A percentile compares a stretch with the other conserved stretches of the same genome.
phyloP scores from a whole-genome alignment of 2,329 filamentous ascomycete genomes.

The Aspergillus carbonarius region DNA sequence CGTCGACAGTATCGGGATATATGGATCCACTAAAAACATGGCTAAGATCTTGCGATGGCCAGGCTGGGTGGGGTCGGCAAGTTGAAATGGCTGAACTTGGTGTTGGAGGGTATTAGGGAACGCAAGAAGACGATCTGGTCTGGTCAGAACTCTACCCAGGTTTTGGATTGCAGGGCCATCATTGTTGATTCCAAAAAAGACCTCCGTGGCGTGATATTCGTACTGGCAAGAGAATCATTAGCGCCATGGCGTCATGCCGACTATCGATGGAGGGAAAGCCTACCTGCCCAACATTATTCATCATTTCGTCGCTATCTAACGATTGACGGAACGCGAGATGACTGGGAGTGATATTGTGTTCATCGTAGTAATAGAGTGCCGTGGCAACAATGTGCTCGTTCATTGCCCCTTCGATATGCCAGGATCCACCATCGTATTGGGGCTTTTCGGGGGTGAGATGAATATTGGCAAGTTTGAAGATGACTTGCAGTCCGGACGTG shows the following conservation, averaged over 20 bases:
- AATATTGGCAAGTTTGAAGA: slow-evolving; percentile 64
- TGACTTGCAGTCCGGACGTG: slow-evolving; percentile 41
- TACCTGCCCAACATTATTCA: neutral
- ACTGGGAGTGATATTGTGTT: slow-evolving; percentile 56
- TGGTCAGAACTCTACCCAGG: slow-evolving; percentile 9
- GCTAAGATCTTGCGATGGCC: slow-evolving; percentile 59
- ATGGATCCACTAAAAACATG: slow-evolving; percentile 60
- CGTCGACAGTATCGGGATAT: slow-evolving; percentile 51
- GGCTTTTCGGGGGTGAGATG: slow-evolving; percentile 61
- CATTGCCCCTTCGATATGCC: slow-evolving; percentile 42
- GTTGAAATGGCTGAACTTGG: slow-evolving; percentile 50
- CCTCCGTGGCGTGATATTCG: neutral
- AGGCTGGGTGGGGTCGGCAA: slow-evolving; percentile 51
- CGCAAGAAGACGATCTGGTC: slow-evolving; percentile 8
- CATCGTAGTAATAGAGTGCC: slow-evolving; percentile 61
- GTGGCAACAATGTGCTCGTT: slow-evolving; percentile 66
- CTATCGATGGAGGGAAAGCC: neutral
- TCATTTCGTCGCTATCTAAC: neutral
- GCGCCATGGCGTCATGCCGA: neutral
- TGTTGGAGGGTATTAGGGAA: slow-evolving; percentile 46
- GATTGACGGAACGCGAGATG: slow-evolving; percentile 52
- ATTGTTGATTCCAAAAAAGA: slow-evolving; percentile 7
- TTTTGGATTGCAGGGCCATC: slow-evolving; percentile 18
- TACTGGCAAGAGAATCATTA: neutral
- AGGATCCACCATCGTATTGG: slow-evolving; percentile 46